phyloP scores from a whole-genome alignment of 2,329 filamentous ascomycete species.

The Talaromyces sp. region DNA sequence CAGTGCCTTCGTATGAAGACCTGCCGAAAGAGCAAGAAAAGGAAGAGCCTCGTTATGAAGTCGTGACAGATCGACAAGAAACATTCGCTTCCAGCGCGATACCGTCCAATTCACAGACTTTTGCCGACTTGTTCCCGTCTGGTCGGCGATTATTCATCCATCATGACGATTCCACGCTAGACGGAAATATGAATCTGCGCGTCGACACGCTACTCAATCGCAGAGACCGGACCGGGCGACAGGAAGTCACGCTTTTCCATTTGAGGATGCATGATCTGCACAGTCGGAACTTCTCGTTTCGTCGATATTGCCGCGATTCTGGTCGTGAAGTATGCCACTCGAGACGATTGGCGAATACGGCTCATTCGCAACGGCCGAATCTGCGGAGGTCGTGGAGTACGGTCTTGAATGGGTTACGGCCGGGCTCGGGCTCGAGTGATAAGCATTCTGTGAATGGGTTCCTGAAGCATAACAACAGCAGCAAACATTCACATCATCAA shows the following conservation, averaged over 20 bases:
- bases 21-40: constrained; percentile 37
- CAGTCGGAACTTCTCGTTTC: constrained; percentile 81
- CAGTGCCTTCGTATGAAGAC: constrained; percentile 60
- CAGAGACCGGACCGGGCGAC: constrained; percentile 46
- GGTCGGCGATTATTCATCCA: constrained; percentile 74
- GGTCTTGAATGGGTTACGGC: constrained; percentile 54
- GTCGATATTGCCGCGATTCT: constrained; percentile 87
- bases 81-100: constrained; percentile 63
- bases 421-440: constrained; percentile 49
- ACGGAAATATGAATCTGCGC: constrained; percentile 95
- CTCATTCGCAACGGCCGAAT: constrained; percentile 49
- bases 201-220: constrained; percentile 70
- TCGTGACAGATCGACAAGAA: constrained; percentile 50
- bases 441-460: constrained; percentile 18
- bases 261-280: constrained; percentile 89
- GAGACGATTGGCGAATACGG: constrained; percentile 64
- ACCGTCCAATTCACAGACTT: constrained; percentile 75
- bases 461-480: background rate
- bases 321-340: constrained; percentile 90
- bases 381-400: constrained; percentile 60
- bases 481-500: constrained; percentile 11
- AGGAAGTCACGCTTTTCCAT: constrained; percentile 80
- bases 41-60: constrained; percentile 47
- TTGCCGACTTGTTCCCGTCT: constrained; percentile 82
- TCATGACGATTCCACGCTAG: constrained; percentile 83